Evolutionary conservation across 2,329 filamentous ascomycete species (phyloP).

Genomic region (Colletotrichum brevisporum): DNA sequence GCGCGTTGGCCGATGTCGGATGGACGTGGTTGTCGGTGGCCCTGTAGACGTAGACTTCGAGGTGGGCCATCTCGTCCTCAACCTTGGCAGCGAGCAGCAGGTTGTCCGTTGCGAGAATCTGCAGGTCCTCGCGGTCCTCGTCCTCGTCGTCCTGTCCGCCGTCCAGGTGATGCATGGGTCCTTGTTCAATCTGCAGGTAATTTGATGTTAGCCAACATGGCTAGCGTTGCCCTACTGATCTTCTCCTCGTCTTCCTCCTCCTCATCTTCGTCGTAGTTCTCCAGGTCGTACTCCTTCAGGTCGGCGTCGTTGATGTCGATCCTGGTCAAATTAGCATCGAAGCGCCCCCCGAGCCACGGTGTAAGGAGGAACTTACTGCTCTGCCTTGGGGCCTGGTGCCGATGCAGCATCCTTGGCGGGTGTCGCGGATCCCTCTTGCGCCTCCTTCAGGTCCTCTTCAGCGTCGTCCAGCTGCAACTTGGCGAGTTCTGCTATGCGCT

Average conservation of each 20-base stretch:
- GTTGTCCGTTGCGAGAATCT: constrained; percentile 94
- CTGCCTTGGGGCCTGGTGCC: constrained; percentile 41
- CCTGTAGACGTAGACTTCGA: constrained; percentile 98
- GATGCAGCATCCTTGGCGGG: constrained; percentile 46
- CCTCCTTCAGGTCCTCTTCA: constrained; percentile 85
- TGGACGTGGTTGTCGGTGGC: constrained; percentile 98
- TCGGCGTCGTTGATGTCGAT: constrained; percentile 83
- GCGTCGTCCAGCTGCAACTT: constrained; percentile 91
- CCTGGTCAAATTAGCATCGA: constrained; percentile 52
- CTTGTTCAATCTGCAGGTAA: constrained; percentile 92
- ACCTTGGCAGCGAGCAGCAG: constrained; percentile 92
- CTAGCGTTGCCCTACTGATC: constrained; percentile 74
- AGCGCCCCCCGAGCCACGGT: background rate
- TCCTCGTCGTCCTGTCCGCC: constrained; percentile 81
- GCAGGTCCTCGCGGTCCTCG: constrained; percentile 92
- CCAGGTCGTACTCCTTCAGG: constrained; percentile 95
- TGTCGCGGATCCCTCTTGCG: constrained; percentile 59
- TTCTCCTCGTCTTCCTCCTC: constrained; percentile 61
- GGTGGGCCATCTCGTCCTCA: constrained; percentile 95
- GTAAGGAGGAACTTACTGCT: constrained; percentile 46
- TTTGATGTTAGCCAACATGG: constrained; percentile 96
- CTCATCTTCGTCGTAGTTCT: constrained; percentile 92
- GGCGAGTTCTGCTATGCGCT: constrained; percentile 80
- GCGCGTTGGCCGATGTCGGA: too few species aligned
- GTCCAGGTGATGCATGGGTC: constrained; percentile 97